Base-by-base conservation (phyloP, 1,139 yeast genomes). In the Candida neerlandica region DNA sequence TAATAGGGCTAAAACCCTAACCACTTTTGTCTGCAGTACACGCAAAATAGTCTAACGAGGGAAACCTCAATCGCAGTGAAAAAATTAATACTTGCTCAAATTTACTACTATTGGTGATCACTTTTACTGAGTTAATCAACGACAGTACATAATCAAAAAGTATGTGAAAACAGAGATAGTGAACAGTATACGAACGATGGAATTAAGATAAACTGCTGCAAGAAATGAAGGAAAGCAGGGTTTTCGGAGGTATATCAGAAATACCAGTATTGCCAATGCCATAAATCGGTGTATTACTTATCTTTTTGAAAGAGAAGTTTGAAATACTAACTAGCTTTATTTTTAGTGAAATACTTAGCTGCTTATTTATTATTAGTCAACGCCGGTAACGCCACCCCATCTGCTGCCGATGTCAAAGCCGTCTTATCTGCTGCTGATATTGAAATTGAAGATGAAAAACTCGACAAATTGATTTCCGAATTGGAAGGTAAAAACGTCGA, bases 351-450 rank as follows among this genome's bases (percentile, higher is more conserved):
- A 75, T 81, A 81, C 81, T 77, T 81, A 74, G 86, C 86, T 73
- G 85, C 86, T 67, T 81, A 81, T 79, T 79, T 81, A 73, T 80
- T 81, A 73, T 78, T 81, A 73, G 84, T 79, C 63, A 80, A 80
- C 78, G 85, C 84, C 73, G 86, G 86, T 71, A 79, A 78, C 73
- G 67, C 82, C 57, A 59, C 94, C 67, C 98, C 98, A 80, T 81
- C 97, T 63, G 96, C 95, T 66, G 85, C 87, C 67, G 96, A 91
- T 80, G 82, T 92, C 86, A 86, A 86, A 80, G 63, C 85, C 59
- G 89, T 94, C 68, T 84, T 94, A 70, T 87, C 90, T 75, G 80
- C 98, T 57, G 97, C 94, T 70, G 96, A 97, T 74, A 85, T 88
- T 68, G 99, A 94, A 80, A 95, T 87, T 69, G 97, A 94, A 70